phyloP scores from a whole-genome alignment of 306 rosid genomes.

The Myrica gale region DNA sequence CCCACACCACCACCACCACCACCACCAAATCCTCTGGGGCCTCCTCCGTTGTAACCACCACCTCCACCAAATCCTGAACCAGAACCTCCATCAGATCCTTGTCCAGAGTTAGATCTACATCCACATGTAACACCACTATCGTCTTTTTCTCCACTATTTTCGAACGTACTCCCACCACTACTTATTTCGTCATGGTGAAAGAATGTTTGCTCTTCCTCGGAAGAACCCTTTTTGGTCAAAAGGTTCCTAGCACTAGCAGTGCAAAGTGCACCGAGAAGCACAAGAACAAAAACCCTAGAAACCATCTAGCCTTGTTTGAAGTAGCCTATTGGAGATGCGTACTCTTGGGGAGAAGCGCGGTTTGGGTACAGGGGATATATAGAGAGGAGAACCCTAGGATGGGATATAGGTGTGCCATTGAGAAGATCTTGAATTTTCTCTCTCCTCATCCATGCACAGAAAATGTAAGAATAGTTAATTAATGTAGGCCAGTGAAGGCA shows the following conservation, averaged over 20 bases:
- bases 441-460: too few relatives aligned
- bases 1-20: constrained; percentile 34
- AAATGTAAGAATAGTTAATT: too few relatives aligned
- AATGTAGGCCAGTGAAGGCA: too few relatives aligned
- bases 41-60: constrained; percentile 22
- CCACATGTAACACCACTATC: too few relatives aligned
- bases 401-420: too few relatives aligned
- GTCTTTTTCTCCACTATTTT: constrained; percentile 13
- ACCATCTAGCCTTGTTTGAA: constrained; percentile 24
- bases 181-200: background rate
- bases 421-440: too few relatives aligned
- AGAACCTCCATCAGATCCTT: constrained; percentile 26
- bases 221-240: constrained; percentile 29
- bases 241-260: constrained; percentile 60
- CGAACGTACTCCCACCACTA: constrained; percentile 21
- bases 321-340: background rate
- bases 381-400: constrained; percentile 8
- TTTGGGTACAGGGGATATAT: constrained; percentile 37
- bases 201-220: constrained; percentile 26
- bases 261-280: constrained; percentile 54
- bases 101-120: too few relatives aligned
- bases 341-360: constrained; percentile 9
- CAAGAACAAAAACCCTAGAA: constrained; percentile 42
- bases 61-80: constrained; percentile 29
- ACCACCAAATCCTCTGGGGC: constrained; percentile 22